Percentiles rank a stretch among this genome's conserved stretches.
phyloP scores from a whole-genome alignment of 2,329 filamentous ascomycete species.

The Penicillium hordei region DNA sequence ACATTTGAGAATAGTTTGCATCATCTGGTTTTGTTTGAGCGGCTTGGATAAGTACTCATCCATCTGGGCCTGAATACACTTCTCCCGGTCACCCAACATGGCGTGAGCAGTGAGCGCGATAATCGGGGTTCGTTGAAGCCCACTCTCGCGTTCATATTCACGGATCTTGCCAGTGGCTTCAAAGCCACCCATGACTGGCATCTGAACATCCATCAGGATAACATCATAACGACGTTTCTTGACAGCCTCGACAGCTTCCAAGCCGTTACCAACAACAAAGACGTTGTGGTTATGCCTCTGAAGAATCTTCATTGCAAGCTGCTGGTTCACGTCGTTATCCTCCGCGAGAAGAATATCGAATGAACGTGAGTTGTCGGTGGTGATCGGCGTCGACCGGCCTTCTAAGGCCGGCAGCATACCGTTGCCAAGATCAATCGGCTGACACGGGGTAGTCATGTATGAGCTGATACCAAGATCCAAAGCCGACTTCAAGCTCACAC shows the following conservation, averaged over 20 bases:
- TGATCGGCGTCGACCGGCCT: slow-evolving; percentile 83
- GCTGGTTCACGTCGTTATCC: slow-evolving; percentile 96
- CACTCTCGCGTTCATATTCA: slow-evolving; percentile 83
- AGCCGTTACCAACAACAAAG: slow-evolving; percentile 84
- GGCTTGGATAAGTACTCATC: slow-evolving; percentile 98
- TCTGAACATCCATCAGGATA: slow-evolving; percentile 98
- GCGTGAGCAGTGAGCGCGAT: slow-evolving; percentile 96
- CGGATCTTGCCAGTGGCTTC: slow-evolving; percentile 96
- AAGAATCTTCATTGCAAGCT: slow-evolving; percentile 91
- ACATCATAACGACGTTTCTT: slow-evolving; percentile 92
- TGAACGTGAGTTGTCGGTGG: slow-evolving; percentile 90
- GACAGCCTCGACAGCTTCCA: slow-evolving; percentile 89
- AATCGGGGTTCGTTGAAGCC: slow-evolving; percentile 82
- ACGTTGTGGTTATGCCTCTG: slow-evolving; percentile 81
- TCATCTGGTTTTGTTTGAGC: slow-evolving; percentile 92
- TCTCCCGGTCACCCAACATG: slow-evolving; percentile 97
- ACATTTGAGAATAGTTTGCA: slow-evolving; percentile 96
- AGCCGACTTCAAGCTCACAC: slow-evolving; percentile 89
- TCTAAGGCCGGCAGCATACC: slow-evolving; percentile 94
- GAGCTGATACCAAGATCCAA: slow-evolving; percentile 96
- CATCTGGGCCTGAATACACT: slow-evolving; percentile 98
- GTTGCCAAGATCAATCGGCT: slow-evolving; percentile 90
- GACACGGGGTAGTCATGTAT: slow-evolving; percentile 96
- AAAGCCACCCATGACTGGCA: slow-evolving; percentile 99
- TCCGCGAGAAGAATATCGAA: slow-evolving; percentile 95